These are phyloP conservation scores for Gymnopus androsaceus DNA, from an alignment of 1,284 basidiomycete species.

Conservation along the genomic window DNA sequence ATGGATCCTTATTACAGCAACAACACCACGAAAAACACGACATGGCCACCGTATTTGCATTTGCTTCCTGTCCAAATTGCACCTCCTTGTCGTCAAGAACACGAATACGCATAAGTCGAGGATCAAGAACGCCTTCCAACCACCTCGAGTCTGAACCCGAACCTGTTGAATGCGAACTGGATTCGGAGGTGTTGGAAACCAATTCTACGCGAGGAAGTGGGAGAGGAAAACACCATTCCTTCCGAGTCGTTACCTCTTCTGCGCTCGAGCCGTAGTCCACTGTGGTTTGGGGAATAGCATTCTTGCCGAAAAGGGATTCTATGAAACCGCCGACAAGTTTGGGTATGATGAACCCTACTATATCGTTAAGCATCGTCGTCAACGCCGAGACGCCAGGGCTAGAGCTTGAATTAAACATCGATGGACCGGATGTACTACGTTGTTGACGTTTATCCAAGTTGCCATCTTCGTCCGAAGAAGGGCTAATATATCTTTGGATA, in stretches of 20 bases:
- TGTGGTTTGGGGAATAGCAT: not conserved
- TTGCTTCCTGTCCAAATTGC: not conserved
- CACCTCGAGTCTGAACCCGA: not conserved
- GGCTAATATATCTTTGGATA: not conserved
- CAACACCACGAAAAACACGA: constrained; percentile 3
- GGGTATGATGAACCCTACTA: not conserved
- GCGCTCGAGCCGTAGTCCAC: not conserved
- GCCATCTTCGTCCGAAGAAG: not conserved
- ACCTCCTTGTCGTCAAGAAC: not conserved
- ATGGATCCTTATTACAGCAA: not conserved
- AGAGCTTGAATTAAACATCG: not conserved
- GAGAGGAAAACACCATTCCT: not conserved
- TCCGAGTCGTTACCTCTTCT: not conserved
- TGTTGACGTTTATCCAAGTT: too few species aligned
- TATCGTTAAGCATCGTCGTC: not conserved
- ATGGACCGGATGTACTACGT: too few species aligned
- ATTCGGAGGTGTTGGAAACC: not conserved
- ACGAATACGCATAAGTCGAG: not conserved
- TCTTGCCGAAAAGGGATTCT: not conserved
- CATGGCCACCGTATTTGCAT: not conserved
- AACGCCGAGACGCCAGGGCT: not conserved
- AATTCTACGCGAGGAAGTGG: not conserved
- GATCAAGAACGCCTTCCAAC: constrained; percentile 1
- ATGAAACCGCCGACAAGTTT: not conserved
- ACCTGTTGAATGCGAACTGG: too few species aligned